Conservation (phyloP, 371 early-diverging fungal species). For the Rhizomucor miehei region DNA sequence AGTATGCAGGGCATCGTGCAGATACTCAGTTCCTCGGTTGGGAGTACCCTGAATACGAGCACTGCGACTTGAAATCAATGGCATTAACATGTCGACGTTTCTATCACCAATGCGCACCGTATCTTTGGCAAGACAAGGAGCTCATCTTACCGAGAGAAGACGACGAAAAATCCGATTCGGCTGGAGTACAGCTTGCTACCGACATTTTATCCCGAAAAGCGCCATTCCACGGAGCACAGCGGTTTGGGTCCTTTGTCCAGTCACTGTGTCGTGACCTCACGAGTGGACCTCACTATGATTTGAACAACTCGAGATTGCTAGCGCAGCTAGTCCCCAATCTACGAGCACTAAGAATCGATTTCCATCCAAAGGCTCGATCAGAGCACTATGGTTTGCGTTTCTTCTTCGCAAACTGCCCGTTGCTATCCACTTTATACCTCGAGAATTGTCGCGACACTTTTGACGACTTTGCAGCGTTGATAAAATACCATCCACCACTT, state of each 20-base stretch:
- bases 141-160: slow-evolving; percentile 41
- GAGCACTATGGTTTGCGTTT: slow-evolving; percentile 39
- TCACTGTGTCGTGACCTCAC: slow-evolving; percentile 39
- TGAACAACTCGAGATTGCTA: slow-evolving; percentile 36
- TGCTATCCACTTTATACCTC: slow-evolving; percentile 32
- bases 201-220: slow-evolving; percentile 31
- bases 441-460: slow-evolving; percentile 44
- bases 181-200: slow-evolving; percentile 30
- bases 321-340: slow-evolving; percentile 37
- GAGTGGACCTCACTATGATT: slow-evolving; percentile 33
- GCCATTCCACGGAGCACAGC: slow-evolving; percentile 16
- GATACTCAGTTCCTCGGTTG: slow-evolving; percentile 33
- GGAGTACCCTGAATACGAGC: slow-evolving; percentile 38
- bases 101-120: slow-evolving; percentile 37
- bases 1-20: slow-evolving; percentile 10
- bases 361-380: slow-evolving; percentile 32
- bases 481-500: slow-evolving; percentile 23
- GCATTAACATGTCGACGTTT: slow-evolving; percentile 34
- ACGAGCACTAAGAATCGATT: slow-evolving; percentile 41
- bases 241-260: slow-evolving; percentile 38
- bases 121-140: slow-evolving; percentile 48
- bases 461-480: slow-evolving; percentile 37
- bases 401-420: slow-evolving; percentile 36
- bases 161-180: slow-evolving; percentile 18
- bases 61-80: slow-evolving; percentile 27